Evolutionary conservation across 495 filamentous ascomycete species (phyloP).

Genomic region (Hypoxylon lienhwacheense): DNA sequence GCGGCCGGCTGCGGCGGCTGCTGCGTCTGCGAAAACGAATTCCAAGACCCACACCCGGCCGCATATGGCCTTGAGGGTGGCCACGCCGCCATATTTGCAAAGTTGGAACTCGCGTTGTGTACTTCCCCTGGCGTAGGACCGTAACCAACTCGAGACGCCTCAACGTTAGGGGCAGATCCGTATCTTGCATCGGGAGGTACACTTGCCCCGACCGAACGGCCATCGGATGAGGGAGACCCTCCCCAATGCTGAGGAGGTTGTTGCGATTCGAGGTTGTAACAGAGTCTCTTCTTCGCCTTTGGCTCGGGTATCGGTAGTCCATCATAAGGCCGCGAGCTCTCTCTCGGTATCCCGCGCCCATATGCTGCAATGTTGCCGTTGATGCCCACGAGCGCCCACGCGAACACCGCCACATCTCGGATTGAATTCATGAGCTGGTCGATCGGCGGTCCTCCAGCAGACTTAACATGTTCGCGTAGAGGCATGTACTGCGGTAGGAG

Average conservation of each 20-base stretch:
- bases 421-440: slow-evolving; percentile 77
- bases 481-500: slow-evolving; percentile 50
- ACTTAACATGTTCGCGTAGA: slow-evolving; percentile 47
- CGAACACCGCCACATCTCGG: slow-evolving; percentile 80
- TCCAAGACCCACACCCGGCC: slow-evolving; percentile 11
- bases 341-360: slow-evolving; percentile 60
- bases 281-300: slow-evolving; percentile 18
- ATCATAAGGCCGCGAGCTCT: slow-evolving; percentile 60
- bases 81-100: slow-evolving; percentile 16
- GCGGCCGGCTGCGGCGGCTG: slow-evolving; percentile 9
- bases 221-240: slow-evolving; percentile 1
- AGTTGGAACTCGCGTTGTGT: slow-evolving; percentile 8
- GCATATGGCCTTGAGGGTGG: slow-evolving; percentile 11
- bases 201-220: slow-evolving; percentile 7
- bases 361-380: slow-evolving; percentile 73
- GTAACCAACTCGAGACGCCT: slow-evolving; percentile 18
- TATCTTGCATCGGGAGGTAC: slow-evolving; percentile 6
- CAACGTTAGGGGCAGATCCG: slow-evolving; percentile 5
- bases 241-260: slow-evolving; percentile 15
- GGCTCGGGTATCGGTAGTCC: slow-evolving; percentile 60
- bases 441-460: slow-evolving; percentile 53
- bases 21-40: slow-evolving; percentile 11
- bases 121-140: slow-evolving; percentile 9
- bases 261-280: slow-evolving; percentile 26
- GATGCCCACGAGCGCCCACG: slow-evolving; percentile 79